Conservation (phyloP, 352 stramenopile species). For the Phytopythium mirpurense region DNA sequence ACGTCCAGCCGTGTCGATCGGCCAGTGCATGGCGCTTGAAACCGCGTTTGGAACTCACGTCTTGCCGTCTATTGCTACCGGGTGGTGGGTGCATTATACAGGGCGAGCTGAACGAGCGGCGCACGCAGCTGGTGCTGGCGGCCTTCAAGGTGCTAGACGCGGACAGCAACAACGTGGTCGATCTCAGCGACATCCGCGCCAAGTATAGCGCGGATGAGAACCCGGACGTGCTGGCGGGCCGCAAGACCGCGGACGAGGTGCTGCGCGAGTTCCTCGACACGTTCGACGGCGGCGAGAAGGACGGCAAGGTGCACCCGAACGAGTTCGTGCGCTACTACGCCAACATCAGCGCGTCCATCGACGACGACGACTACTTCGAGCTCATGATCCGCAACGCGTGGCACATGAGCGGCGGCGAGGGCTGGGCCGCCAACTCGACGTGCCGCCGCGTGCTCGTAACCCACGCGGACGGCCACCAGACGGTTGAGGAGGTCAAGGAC, state of each 20-base stretch:
- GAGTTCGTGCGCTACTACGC: slow-evolving; percentile 91
- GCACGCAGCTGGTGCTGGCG: slow-evolving; percentile 66
- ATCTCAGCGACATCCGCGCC: slow-evolving; percentile 65
- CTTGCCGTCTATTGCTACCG: too few species aligned
- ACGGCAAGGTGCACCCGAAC: slow-evolving; percentile 75
- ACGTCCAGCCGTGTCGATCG: not conserved
- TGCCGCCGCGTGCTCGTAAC: slow-evolving; percentile 88
- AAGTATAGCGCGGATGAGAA: slow-evolving; percentile 84
- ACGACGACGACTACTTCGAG: slow-evolving; percentile 92
- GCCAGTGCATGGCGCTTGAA: too few species aligned
- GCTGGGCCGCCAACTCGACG: slow-evolving; percentile 79
- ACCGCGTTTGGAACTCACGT: too few species aligned
- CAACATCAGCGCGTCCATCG: slow-evolving; percentile 87
- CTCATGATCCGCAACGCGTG: slow-evolving; percentile 89
- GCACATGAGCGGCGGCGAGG: slow-evolving; percentile 83
- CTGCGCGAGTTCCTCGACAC: slow-evolving; percentile 83
- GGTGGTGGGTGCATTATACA: too few species aligned
- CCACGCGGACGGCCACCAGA: slow-evolving; percentile 71
- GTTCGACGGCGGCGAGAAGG: slow-evolving; percentile 84
- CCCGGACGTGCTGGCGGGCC: slow-evolving; percentile 74
- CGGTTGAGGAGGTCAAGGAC: slow-evolving; percentile 83
- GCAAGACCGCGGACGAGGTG: slow-evolving; percentile 65
- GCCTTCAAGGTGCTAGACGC: slow-evolving; percentile 77
- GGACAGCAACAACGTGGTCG: slow-evolving; percentile 66
- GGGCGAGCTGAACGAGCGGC: slow-evolving; percentile 66